These are phyloP conservation scores for rapeseed (Brassica napus) DNA, from an alignment of 345 rosid genomes.

Conservation along the genomic window DNA sequence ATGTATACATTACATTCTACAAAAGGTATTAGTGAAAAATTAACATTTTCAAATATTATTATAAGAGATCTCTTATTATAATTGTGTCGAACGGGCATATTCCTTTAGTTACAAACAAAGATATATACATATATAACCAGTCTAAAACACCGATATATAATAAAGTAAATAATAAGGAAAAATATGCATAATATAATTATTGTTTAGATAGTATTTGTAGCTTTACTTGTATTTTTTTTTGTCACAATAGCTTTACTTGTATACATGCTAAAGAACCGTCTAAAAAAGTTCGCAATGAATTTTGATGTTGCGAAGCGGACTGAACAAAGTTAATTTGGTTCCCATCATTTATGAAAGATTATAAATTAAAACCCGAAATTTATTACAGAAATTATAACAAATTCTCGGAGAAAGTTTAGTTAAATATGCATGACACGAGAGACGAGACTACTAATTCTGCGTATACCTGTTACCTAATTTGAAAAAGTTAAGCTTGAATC, in stretches of 20 bases:
- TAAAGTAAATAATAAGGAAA: too few relatives aligned
- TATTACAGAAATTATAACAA: background rate
- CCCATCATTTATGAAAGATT: background rate
- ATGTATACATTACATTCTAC: background rate
- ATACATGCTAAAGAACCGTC: too few relatives aligned
- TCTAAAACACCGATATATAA: too few relatives aligned
- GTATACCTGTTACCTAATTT: background rate
- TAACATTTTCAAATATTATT: background rate
- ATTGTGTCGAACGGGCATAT: background rate
- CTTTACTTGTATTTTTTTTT: too few relatives aligned
- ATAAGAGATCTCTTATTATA: too few relatives aligned
- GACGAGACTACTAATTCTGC: background rate
- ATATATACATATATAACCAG: background rate
- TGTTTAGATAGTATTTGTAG: too few relatives aligned
- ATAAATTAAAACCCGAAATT: background rate
- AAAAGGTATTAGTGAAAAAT: background rate
- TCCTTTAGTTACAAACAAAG: too few relatives aligned
- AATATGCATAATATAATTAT: too few relatives aligned
- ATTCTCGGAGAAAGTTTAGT: background rate
- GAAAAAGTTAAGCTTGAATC: background rate
- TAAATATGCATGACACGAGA: background rate
- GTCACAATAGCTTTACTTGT: too few relatives aligned
- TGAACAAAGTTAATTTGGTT: too few relatives aligned
- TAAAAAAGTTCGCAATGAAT: too few relatives aligned
- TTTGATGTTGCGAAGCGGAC: too few relatives aligned